Conservation (phyloP, 345 rosid genomes). For the Fremontodendron californicum region DNA sequence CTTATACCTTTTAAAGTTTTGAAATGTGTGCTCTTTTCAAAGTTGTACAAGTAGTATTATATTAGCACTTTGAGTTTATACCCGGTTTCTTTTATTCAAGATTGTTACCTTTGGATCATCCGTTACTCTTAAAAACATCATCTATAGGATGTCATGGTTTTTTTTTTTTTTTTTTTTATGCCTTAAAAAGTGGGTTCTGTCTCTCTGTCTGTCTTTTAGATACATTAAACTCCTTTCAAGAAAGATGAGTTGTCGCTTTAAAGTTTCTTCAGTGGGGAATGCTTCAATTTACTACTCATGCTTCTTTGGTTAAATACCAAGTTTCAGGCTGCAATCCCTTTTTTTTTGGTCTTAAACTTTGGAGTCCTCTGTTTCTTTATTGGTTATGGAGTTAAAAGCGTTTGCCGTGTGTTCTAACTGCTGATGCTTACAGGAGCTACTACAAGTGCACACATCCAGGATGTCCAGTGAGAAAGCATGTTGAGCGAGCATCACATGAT, state of each 20-base stretch:
- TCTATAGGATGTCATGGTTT: neutral
- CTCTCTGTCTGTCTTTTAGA: neutral
- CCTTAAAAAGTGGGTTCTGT: slow-evolving; percentile 1
- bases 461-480: slow-evolving; percentile 82
- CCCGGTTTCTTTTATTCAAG: neutral
- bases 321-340: neutral
- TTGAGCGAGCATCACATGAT: too few relatives aligned
- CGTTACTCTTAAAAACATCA: neutral
- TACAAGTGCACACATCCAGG: slow-evolving; percentile 75
- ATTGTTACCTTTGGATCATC: neutral
- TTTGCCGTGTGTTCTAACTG: neutral
- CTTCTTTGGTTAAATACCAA: neutral
- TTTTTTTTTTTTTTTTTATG: neutral
- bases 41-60: neutral
- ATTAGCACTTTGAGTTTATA: too few relatives aligned
- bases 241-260: neutral
- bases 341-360: too few relatives aligned
- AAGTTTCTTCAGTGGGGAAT: neutral
- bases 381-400: neutral
- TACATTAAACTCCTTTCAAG: neutral
- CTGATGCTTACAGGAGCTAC: too few relatives aligned
- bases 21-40: neutral
- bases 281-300: too few relatives aligned
- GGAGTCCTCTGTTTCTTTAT: neutral
- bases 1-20: neutral